A percentile compares a stretch with the other conserved stretches of the same genome.
These are phyloP conservation scores for Beauveria medogensis DNA, from an alignment of 2,329 filamentous ascomycete species.

Conservation along the genomic window DNA sequence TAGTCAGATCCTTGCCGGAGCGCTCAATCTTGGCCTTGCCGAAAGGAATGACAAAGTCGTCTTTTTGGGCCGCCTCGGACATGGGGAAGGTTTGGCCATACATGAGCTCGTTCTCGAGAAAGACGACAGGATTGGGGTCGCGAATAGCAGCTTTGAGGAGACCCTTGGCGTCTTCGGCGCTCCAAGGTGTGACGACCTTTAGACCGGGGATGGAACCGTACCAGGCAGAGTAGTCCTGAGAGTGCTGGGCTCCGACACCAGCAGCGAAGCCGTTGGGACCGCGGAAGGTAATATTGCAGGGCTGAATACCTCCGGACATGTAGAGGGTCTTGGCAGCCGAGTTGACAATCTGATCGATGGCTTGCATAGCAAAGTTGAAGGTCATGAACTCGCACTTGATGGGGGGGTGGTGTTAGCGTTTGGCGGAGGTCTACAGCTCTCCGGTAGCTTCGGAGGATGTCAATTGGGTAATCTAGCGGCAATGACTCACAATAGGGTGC, in stretches of 20 bases:
- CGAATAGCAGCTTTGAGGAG: constrained; percentile 95
- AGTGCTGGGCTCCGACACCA: constrained; percentile 95
- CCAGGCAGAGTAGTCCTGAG: constrained; percentile 97
- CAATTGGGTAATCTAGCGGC: not conserved
- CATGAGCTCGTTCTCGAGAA: constrained; percentile 81
- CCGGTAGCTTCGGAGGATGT: not conserved
- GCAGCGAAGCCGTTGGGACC: constrained; percentile 96
- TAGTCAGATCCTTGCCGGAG: constrained; percentile 87
- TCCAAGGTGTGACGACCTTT: constrained; percentile 96
- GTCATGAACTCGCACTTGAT: constrained; percentile 97
- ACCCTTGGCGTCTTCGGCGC: constrained; percentile 95
- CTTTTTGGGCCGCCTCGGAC: constrained; percentile 91
- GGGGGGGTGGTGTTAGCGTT: constrained; percentile 1
- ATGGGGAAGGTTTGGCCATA: constrained; percentile 95
- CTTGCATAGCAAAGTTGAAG: constrained; percentile 99
- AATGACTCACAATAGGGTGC: constrained; percentile 73
- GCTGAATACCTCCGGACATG: constrained; percentile 99
- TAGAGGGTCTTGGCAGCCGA: constrained; percentile 98
- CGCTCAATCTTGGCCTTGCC: constrained; percentile 99
- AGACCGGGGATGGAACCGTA: constrained; percentile 96
- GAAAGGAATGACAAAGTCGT: constrained; percentile 94
- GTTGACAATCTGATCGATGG: constrained; percentile 99
- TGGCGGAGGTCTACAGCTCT: not conserved
- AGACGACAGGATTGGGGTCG: constrained; percentile 93
- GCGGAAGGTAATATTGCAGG: constrained; percentile 99